Evolutionary conservation across 768 basidiomycete genomes (phyloP).

Genomic region (Hericium alpestre): DNA sequence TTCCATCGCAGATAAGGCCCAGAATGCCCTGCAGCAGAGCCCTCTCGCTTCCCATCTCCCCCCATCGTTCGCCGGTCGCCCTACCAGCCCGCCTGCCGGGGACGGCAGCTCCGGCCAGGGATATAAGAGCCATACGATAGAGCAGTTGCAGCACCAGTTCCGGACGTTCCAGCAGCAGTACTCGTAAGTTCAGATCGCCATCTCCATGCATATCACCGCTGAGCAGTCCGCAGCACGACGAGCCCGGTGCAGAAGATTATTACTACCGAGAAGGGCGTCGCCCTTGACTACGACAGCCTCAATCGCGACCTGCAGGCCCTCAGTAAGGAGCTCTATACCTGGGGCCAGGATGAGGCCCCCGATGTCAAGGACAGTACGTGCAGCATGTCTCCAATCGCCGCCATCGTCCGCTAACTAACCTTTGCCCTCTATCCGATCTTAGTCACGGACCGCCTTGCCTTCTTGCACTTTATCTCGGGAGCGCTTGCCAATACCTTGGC

Average conservation of each 20-base stretch:
- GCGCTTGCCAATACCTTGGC: conserved; percentile 54
- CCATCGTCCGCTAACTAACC: background rate
- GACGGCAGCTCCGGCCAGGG: conserved; percentile 14
- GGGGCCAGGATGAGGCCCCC: conserved; percentile 62
- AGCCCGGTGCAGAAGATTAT: conserved; percentile 69
- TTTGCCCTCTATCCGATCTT: background rate
- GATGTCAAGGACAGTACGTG: conserved; percentile 69
- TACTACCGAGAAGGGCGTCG: conserved; percentile 67
- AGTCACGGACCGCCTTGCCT: conserved; percentile 78
- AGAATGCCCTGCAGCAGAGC: conserved; percentile 54
- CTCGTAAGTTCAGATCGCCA: conserved; percentile 29
- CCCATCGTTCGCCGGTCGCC: conserved; percentile 25
- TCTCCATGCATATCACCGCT: background rate
- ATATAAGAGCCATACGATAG: conserved; percentile 43
- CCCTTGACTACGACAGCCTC: conserved; percentile 60
- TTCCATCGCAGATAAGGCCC: conserved; percentile 67
- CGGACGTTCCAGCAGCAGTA: conserved; percentile 69
- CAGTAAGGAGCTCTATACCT: conserved; percentile 78
- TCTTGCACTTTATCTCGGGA: conserved; percentile 69
- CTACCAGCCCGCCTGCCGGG: conserved; percentile 21
- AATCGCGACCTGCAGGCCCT: conserved; percentile 57
- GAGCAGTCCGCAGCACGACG: conserved; percentile 31
- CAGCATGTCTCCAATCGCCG: background rate
- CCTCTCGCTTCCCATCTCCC: conserved; percentile 49
- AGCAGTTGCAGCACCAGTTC: conserved; percentile 60